These are phyloP conservation scores for Stevia rebaudiana DNA, from an alignment of 140 eudicot genomes.

Conservation along the genomic window DNA sequence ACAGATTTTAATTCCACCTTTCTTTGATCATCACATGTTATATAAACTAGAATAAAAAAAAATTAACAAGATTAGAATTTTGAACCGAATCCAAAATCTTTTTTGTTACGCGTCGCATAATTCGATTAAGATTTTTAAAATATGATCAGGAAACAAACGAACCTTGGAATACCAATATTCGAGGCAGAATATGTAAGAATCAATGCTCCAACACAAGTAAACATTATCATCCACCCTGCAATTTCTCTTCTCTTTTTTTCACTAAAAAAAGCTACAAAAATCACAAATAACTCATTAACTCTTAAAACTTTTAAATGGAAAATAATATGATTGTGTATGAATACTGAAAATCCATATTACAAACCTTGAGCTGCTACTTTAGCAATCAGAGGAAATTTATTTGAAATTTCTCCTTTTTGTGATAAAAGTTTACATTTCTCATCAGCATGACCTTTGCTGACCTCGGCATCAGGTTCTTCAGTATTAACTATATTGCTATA, in stretches of 20 bases:
- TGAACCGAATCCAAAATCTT: neutral
- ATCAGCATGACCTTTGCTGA: slow-evolving; percentile 23
- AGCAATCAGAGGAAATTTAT: slow-evolving; percentile 48
- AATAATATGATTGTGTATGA: neutral
- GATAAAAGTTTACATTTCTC: slow-evolving; percentile 32
- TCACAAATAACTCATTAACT: neutral
- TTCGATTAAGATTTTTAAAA: slow-evolving; percentile 2
- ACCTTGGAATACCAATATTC: slow-evolving; percentile 58
- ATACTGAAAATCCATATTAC: slow-evolving; percentile 17
- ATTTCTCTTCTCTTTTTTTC: slow-evolving; percentile 64
- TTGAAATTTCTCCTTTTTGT: slow-evolving; percentile 27
- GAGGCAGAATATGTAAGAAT: slow-evolving; percentile 78
- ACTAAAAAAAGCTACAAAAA: slow-evolving; percentile 36
- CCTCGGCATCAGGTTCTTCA: slow-evolving; percentile 33
- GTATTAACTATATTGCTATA: slow-evolving; percentile 19
- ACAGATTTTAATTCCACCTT: neutral
- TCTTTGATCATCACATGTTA: slow-evolving; percentile 12
- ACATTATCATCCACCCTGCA: slow-evolving; percentile 88
- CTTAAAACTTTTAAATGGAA: neutral
- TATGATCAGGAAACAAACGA: slow-evolving; percentile 16
- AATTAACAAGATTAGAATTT: neutral
- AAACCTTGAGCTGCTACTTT: slow-evolving; percentile 51
- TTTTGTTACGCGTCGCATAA: neutral
- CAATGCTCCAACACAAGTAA: slow-evolving; percentile 74
- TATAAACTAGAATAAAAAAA: neutral